A percentile compares a stretch with the other conserved stretches of the same genome.
Evolutionary conservation across 805 yeast genomes (phyloP).

Genomic region (Barnettozyma pratensis): DNA sequence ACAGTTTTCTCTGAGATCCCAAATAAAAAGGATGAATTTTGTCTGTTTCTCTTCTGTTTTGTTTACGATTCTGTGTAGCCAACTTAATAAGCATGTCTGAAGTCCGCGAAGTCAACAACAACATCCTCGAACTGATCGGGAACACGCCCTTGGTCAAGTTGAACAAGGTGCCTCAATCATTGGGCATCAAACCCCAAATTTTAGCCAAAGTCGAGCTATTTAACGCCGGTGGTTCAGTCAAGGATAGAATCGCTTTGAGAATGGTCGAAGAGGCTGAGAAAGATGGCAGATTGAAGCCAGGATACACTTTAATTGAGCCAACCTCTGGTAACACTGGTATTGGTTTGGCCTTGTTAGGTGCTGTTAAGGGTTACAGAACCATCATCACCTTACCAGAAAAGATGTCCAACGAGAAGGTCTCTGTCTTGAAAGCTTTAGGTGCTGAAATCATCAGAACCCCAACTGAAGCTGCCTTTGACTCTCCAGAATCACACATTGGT

Average conservation of each 20-base stretch:
- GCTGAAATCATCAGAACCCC: conserved; percentile 91
- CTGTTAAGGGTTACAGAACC: conserved; percentile 80
- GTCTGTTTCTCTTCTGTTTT: neutral
- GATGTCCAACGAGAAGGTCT: conserved; percentile 87
- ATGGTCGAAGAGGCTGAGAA: conserved; percentile 86
- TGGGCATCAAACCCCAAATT: conserved; percentile 66
- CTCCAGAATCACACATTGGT: conserved; percentile 88
- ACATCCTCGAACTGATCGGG: conserved; percentile 73
- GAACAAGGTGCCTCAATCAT: conserved; percentile 70
- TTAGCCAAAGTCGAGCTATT: conserved; percentile 76
- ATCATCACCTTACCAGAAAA: conserved; percentile 87
- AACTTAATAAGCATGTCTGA: neutral
- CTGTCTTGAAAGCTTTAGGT: conserved; percentile 82
- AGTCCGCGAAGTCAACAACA: conserved; percentile 8
- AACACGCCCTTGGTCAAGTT: conserved; percentile 77
- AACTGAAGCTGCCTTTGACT: conserved; percentile 88
- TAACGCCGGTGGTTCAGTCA: conserved; percentile 88
- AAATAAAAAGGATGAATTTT: neutral
- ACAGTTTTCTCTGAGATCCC: neutral
- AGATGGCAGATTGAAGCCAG: conserved; percentile 76
- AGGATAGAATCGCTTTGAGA: conserved; percentile 81
- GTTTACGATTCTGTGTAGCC: neutral
- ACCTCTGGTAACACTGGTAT: conserved; percentile 92
- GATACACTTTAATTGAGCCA: conserved; percentile 80
- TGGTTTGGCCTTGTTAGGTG: conserved; percentile 83